phyloP scores from a whole-genome alignment of 129 eudicot genomes.

The Oenanthe sinensis region DNA sequence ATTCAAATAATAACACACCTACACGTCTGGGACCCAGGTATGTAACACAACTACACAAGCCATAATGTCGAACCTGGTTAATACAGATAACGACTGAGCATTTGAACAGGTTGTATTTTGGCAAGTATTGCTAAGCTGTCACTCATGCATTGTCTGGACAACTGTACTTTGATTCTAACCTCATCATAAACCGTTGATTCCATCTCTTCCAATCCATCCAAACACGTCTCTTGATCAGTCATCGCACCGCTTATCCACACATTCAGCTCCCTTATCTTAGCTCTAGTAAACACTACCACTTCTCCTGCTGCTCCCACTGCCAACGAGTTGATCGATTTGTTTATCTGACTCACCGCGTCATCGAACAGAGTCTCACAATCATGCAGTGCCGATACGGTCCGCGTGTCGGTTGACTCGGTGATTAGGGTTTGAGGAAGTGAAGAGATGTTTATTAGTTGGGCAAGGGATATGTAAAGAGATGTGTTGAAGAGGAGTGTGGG shows the following conservation, averaged over 20 bases:
- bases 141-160: constrained; percentile 46
- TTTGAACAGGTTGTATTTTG: constrained; percentile 24
- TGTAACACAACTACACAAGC: background rate
- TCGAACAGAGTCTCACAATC: constrained; percentile 56
- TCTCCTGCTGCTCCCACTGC: constrained; percentile 27
- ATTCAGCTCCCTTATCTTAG: constrained; percentile 38
- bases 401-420: constrained; percentile 27
- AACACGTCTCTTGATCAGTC: constrained; percentile 63
- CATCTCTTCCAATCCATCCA: constrained; percentile 65
- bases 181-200: constrained; percentile 44
- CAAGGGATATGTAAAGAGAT: constrained; percentile 33
- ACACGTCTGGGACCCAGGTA: background rate
- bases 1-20: background rate
- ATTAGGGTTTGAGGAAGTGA: constrained; percentile 35
- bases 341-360: constrained; percentile 59
- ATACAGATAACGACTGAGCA: constrained; percentile 35
- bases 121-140: constrained; percentile 63
- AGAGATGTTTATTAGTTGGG: constrained; percentile 29
- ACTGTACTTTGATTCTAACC: constrained; percentile 44
- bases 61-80: constrained; percentile 9
- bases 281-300: constrained; percentile 30
- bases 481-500: constrained; percentile 42
- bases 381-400: constrained; percentile 35
- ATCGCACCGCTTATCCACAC: constrained; percentile 75
- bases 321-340: constrained; percentile 22